phyloP scores from a whole-genome alignment of 2,329 filamentous ascomycete species.

The Diplodia mutila region DNA sequence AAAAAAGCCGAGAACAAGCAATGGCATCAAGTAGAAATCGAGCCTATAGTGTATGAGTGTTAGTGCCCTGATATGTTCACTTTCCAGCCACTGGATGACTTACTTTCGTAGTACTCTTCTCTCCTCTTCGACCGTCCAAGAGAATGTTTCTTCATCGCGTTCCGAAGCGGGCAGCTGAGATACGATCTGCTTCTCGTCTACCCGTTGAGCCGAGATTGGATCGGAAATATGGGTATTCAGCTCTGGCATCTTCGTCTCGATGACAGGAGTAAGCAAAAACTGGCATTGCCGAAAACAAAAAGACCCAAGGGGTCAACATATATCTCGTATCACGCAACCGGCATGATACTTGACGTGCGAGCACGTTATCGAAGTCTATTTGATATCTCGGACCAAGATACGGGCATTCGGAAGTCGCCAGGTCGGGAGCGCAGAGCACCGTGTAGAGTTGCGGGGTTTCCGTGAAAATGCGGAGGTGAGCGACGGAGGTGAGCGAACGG shows the following conservation, averaged over 20 bases:
- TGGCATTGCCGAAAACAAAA: neutral
- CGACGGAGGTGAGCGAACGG: constrained; percentile 5
- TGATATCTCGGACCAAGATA: neutral
- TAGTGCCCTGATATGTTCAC: neutral
- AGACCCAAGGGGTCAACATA: neutral
- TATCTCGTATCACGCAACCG: neutral
- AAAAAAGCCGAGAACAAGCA: constrained; percentile 42
- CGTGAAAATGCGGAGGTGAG: neutral
- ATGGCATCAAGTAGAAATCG: constrained; percentile 36
- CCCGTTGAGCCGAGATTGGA: neutral
- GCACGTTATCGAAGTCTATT: neutral
- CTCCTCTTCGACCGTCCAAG: constrained; percentile 38
- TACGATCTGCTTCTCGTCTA: neutral
- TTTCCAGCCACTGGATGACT: constrained; percentile 11
- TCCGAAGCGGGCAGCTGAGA: neutral
- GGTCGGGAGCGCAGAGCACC: neutral
- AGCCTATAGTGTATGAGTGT: constrained; percentile 23
- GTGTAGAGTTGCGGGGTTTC: neutral
- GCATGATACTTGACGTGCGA: neutral
- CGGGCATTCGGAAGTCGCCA: neutral
- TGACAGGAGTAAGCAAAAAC: too few species aligned
- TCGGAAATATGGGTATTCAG: neutral
- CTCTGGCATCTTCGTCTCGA: neutral
- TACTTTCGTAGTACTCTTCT: constrained; percentile 39
- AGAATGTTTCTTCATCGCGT: neutral